Conservation (phyloP, 768 basidiomycete species). For the Kwoniella europaea region DNA sequence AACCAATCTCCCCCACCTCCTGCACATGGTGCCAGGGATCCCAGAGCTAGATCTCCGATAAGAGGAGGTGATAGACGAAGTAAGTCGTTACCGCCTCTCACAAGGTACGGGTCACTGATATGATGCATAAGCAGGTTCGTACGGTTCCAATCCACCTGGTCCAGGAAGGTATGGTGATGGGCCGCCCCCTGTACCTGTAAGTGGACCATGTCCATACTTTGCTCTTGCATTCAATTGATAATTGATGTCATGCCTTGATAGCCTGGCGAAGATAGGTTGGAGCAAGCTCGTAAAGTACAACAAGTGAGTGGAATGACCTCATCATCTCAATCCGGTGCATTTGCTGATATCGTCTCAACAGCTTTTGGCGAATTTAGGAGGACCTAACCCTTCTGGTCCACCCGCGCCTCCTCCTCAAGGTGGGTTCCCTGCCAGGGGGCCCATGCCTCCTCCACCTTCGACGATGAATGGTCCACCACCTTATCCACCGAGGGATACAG, state of each 20-base stretch:
- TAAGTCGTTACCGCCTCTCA: constrained; percentile 2
- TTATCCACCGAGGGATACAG: constrained; percentile 2
- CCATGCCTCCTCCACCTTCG: constrained; percentile 6
- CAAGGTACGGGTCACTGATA: neutral
- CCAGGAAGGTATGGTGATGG: constrained; percentile 28
- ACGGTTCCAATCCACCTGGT: constrained; percentile 11
- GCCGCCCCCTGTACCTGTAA: constrained; percentile 26
- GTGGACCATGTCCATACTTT: constrained; percentile 6
- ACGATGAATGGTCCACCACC: constrained; percentile 10
- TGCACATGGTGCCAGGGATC: constrained; percentile 4
- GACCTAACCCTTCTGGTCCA: neutral
- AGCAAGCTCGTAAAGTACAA: constrained; percentile 64
- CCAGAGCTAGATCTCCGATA: constrained; percentile 18
- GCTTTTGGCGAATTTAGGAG: constrained; percentile 23
- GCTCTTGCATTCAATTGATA: neutral
- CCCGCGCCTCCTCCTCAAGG: constrained; percentile 1
- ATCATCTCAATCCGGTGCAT: neutral
- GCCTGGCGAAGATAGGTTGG: constrained; percentile 74
- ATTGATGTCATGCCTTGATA: neutral
- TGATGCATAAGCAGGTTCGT: constrained; percentile 8
- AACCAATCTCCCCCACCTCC: neutral
- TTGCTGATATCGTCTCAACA: constrained; percentile 4
- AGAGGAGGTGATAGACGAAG: constrained; percentile 14
- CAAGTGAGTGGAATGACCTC: constrained; percentile 22
- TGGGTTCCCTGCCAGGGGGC: neutral